These are phyloP conservation scores for Epichloe glyceriae DNA, from an alignment of 2,329 filamentous ascomycete genomes.

Conservation along the genomic window DNA sequence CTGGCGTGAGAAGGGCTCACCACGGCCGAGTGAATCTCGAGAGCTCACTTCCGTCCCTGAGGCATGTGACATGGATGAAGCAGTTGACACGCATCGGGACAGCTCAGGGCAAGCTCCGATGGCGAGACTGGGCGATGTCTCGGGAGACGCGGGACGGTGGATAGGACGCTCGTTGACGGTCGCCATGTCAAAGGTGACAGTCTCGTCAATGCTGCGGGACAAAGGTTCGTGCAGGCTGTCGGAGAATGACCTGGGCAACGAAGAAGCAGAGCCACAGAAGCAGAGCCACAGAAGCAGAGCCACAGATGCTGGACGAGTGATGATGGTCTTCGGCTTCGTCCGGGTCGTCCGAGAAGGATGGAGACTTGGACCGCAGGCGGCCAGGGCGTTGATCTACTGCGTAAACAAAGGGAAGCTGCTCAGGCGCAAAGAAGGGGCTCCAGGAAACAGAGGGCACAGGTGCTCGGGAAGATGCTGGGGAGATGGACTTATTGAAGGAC, in stretches of 20 bases:
- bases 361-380: constrained; percentile 4
- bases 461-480: neutral
- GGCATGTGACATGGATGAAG: constrained; percentile 45
- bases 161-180: constrained; percentile 19
- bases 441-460: neutral
- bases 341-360: neutral
- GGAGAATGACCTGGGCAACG: neutral
- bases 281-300: neutral
- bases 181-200: constrained; percentile 15
- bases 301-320: neutral
- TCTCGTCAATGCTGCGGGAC: neutral
- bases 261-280: neutral
- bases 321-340: neutral
- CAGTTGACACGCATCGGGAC: constrained; percentile 50
- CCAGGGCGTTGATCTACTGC: constrained; percentile 1
- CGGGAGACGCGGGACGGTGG: constrained; percentile 36
- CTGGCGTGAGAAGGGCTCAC: constrained; percentile 41
- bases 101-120: constrained; percentile 45
- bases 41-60: constrained; percentile 37
- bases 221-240: neutral
- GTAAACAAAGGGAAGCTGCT: constrained; percentile 5
- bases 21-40: constrained; percentile 44
- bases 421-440: constrained; percentile 4
- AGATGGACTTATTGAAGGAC: neutral
- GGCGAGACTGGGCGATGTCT: constrained; percentile 47